Conservation (phyloP, 441 rosid species). For the Eugenia klotzschiana region DNA sequence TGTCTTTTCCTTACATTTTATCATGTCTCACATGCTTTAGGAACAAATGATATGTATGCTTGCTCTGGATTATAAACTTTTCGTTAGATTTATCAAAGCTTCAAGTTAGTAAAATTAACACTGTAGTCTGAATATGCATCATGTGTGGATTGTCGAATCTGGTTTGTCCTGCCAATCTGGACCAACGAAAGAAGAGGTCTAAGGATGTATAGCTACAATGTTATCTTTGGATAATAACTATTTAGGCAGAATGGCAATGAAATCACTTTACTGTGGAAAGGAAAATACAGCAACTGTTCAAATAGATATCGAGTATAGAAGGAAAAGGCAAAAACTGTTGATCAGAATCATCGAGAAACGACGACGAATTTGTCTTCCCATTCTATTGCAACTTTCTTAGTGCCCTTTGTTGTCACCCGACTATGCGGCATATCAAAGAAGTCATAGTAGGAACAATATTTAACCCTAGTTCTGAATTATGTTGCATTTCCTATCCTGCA, state of each 20-base stretch:
- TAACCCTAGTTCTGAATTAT: not conserved
- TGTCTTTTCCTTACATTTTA: not conserved
- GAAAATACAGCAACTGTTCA: not conserved
- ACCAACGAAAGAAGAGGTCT: not conserved
- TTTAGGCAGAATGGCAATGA: not conserved
- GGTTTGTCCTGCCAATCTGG: not conserved
- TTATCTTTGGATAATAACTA: not conserved
- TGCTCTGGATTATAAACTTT: not conserved
- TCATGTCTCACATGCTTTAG: not conserved
- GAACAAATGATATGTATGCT: not conserved
- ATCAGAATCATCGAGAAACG: not conserved
- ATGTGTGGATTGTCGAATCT: not conserved
- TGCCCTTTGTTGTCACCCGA: not conserved
- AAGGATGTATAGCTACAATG: not conserved
- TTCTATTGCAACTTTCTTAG: not conserved
- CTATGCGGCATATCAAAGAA: not conserved
- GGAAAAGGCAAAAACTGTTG: not conserved
- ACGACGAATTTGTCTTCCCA: not conserved
- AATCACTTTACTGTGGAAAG: not conserved
- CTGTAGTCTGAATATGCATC: not conserved
- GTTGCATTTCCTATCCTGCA: not conserved
- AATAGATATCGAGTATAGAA: not conserved
- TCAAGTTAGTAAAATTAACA: not conserved
- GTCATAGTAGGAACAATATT: not conserved
- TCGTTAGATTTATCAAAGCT: not conserved